Percentiles rank a stretch among this genome's conserved stretches.
phyloP scores from a whole-genome alignment of 305 asterid species.

The Salvia sclarea region DNA sequence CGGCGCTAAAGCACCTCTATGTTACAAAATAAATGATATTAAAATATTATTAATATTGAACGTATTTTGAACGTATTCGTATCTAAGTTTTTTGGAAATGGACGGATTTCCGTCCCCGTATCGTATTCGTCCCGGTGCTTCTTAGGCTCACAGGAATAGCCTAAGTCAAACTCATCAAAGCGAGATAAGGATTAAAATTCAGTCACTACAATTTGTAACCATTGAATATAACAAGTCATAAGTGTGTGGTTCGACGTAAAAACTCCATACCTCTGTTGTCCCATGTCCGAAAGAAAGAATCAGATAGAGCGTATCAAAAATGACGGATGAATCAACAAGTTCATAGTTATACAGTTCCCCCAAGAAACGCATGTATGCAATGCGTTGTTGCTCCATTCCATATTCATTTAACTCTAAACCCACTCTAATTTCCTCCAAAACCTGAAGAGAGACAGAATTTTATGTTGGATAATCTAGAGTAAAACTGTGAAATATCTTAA shows the following conservation, averaged over 20 bases:
- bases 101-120: too few relatives aligned
- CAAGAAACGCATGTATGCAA: conserved; percentile 92
- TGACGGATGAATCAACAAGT: conserved; percentile 93
- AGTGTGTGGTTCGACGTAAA: not conserved
- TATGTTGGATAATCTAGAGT: conserved; percentile 15
- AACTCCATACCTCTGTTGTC: conserved; percentile 71
- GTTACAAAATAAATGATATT: too few relatives aligned
- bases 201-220: not conserved
- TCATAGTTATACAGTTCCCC: conserved; percentile 97
- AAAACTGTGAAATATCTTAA: conserved; percentile 5
- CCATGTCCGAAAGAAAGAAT: conserved; percentile 89
- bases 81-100: too few relatives aligned
- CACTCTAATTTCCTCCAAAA: conserved; percentile 87
- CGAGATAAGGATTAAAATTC: conserved; percentile 12
- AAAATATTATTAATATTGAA: too few relatives aligned
- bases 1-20: too few relatives aligned
- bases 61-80: too few relatives aligned
- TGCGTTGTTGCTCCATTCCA: conserved; percentile 88
- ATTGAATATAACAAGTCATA: not conserved
- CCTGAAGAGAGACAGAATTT: conserved; percentile 51
- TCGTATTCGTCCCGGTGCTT: too few relatives aligned
- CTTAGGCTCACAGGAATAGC: conserved; percentile 22
- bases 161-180: conserved; percentile 8
- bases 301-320: conserved; percentile 87
- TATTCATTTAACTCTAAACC: conserved; percentile 94